phyloP scores from a whole-genome alignment of 2,329 filamentous ascomycete genomes.

The Colletotrichum truncatum region DNA sequence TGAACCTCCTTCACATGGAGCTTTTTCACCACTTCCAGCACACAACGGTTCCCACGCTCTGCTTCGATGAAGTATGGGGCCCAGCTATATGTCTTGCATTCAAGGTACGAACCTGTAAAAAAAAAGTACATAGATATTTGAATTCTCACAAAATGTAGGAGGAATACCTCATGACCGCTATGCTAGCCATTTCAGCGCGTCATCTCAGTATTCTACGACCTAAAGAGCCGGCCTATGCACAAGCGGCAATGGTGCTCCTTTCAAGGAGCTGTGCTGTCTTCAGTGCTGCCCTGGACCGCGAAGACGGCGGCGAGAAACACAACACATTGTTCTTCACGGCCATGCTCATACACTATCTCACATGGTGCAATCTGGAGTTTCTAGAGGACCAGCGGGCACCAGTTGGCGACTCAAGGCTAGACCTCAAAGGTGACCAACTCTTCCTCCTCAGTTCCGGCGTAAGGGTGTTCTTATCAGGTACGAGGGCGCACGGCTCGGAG shows the following conservation, averaged over 20 bases:
- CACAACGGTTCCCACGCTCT: constrained; percentile 35
- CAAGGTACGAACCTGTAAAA: constrained; percentile 29
- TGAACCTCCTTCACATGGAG: constrained; percentile 42
- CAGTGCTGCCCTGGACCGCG: constrained; percentile 31
- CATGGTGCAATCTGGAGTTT: constrained; percentile 39
- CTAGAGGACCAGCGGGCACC: constrained; percentile 26
- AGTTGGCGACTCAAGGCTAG: constrained; percentile 1
- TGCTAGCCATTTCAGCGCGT: constrained; percentile 34
- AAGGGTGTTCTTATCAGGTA: constrained; percentile 13
- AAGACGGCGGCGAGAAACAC: not conserved
- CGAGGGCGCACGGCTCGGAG: constrained; percentile 5
- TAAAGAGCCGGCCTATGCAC: constrained; percentile 29
- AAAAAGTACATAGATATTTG: not conserved
- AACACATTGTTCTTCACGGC: constrained; percentile 35
- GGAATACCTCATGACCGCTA: constrained; percentile 38
- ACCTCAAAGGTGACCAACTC: constrained; percentile 38
- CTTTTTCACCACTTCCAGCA: constrained; percentile 42
- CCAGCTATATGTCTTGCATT: constrained; percentile 38
- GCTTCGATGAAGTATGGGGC: constrained; percentile 39
- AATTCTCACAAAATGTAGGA: constrained; percentile 30
- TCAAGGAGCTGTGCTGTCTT: constrained; percentile 36
- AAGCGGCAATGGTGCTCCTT: constrained; percentile 34
- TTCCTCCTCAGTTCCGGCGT: constrained; percentile 40
- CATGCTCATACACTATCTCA: constrained; percentile 41
- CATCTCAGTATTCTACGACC: constrained; percentile 34